A percentile compares a stretch with the other conserved stretches of the same genome.
Evolutionary conservation across 441 rosid genomes (phyloP).

Genomic region (Gossypium davidsonii): DNA sequence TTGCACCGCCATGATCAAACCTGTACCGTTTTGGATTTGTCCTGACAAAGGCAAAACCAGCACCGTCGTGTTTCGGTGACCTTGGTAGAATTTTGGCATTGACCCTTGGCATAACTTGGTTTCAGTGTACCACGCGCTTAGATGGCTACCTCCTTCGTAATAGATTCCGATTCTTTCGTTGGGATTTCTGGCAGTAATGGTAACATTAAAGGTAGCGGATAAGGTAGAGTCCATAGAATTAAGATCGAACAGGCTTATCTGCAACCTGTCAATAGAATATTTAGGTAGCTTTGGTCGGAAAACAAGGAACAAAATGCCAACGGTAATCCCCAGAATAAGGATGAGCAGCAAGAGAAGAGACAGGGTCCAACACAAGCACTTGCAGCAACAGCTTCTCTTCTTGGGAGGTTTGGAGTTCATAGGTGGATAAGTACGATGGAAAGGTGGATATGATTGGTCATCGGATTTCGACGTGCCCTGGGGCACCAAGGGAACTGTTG

Average conservation of each 20-base stretch:
- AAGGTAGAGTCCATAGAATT: conserved; percentile 35
- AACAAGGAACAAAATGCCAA: conserved; percentile 59
- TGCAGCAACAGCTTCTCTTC: conserved; percentile 50
- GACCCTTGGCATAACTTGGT: conserved; percentile 59
- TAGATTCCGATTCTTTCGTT: conserved; percentile 74
- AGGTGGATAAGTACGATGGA: conserved; percentile 37
- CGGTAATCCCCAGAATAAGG: conserved; percentile 29
- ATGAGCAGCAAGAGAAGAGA: conserved; percentile 43
- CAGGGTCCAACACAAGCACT: conserved; percentile 64
- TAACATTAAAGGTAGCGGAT: conserved; percentile 49
- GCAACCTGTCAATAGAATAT: conserved; percentile 52
- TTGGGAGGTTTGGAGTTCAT: conserved; percentile 44
- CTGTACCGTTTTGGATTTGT: conserved; percentile 42
- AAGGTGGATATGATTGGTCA: conserved; percentile 23
- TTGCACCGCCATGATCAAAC: conserved; percentile 29
- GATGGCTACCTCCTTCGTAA: conserved; percentile 68
- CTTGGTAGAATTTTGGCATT: conserved; percentile 83
- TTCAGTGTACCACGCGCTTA: conserved; percentile 45
- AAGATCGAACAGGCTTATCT: conserved; percentile 43
- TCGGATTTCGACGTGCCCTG: conserved; percentile 45
- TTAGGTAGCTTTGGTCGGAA: conserved; percentile 79
- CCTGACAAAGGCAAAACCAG: conserved; percentile 53
- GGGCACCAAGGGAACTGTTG: conserved; percentile 51
- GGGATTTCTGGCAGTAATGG: conserved; percentile 61
- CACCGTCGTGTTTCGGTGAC: conserved; percentile 71